Percentiles rank a stretch among this genome's conserved stretches.
Conservation (phyloP, 805 yeast species). For the Candida coleopterorum region DNA sequence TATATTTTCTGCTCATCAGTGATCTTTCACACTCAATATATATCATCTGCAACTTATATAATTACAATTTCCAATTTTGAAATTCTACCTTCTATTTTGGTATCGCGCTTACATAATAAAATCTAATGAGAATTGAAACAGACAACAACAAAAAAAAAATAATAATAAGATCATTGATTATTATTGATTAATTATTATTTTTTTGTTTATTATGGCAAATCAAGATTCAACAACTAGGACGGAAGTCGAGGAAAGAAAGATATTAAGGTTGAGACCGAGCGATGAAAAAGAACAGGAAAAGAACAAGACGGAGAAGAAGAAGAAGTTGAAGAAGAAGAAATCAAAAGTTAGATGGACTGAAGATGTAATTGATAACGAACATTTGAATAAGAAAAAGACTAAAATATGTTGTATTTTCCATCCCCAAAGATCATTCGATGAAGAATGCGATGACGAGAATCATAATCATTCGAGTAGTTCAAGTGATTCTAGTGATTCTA, state of each 20-base stretch:
- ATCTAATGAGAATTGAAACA: too few relatives aligned
- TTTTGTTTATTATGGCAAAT: too few relatives aligned
- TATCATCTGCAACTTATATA: too few relatives aligned
- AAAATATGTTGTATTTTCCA: conserved; percentile 88
- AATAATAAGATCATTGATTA: too few relatives aligned
- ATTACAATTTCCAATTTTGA: too few relatives aligned
- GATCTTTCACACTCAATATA: too few relatives aligned
- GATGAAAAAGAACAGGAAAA: neutral
- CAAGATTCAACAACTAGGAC: neutral
- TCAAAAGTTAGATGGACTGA: conserved; percentile 77
- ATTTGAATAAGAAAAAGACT: conserved; percentile 82
- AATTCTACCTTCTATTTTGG: too few relatives aligned
- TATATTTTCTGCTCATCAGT: too few relatives aligned
- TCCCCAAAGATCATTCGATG: conserved; percentile 38
- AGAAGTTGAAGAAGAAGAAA: conserved; percentile 20
- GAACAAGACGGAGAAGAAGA: neutral
- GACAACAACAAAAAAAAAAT: too few relatives aligned
- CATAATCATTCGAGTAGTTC: conserved; percentile 34
- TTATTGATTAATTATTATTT: too few relatives aligned
- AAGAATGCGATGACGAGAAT: conserved; percentile 7
- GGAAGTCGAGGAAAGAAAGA: neutral
- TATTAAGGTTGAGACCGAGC: conserved; percentile 4
- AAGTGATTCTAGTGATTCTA: conserved; percentile 41
- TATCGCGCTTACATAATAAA: too few relatives aligned
- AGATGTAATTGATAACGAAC: conserved; percentile 85